Conservation (phyloP, 352 stramenopile genomes). For the Blastocystis sp. region DNA sequence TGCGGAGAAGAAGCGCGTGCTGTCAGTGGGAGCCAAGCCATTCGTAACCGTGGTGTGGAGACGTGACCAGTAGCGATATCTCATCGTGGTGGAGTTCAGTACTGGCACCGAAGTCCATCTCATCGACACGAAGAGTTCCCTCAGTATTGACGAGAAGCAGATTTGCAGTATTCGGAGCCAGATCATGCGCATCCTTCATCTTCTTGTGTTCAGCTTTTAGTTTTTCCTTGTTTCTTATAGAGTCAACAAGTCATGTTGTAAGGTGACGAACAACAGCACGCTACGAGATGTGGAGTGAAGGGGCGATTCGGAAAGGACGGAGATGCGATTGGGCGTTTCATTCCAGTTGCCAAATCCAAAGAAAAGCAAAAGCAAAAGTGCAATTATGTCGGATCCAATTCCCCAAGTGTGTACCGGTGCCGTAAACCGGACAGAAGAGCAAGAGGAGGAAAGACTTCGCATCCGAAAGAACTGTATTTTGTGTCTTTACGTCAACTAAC, state of each 20-base stretch:
- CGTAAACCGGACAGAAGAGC: neutral
- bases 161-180: neutral
- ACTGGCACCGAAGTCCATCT: conserved; percentile 2
- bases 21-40: neutral
- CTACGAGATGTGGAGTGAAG: too few relatives aligned
- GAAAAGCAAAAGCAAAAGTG: neutral
- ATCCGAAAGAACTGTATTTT: conserved; percentile 56
- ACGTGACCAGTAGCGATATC: conserved; percentile 30
- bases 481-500: neutral
- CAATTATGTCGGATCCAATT: neutral
- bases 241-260: neutral
- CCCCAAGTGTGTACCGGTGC: neutral
- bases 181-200: conserved; percentile 34
- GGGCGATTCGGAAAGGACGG: neutral
- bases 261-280: too few relatives aligned
- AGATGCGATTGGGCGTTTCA: neutral
- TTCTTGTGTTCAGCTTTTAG: conserved; percentile 38
- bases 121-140: neutral
- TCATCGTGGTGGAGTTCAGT: conserved; percentile 42
- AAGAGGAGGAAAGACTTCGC: conserved; percentile 40
- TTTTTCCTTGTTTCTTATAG: neutral
- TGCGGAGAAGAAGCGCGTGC: neutral
- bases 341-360: neutral
- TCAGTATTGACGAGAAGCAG: neutral
- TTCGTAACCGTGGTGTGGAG: neutral